Evolutionary conservation across 78 protist species (phyloP).

Genomic region (Planoprotostelium fungivorum): DNA sequence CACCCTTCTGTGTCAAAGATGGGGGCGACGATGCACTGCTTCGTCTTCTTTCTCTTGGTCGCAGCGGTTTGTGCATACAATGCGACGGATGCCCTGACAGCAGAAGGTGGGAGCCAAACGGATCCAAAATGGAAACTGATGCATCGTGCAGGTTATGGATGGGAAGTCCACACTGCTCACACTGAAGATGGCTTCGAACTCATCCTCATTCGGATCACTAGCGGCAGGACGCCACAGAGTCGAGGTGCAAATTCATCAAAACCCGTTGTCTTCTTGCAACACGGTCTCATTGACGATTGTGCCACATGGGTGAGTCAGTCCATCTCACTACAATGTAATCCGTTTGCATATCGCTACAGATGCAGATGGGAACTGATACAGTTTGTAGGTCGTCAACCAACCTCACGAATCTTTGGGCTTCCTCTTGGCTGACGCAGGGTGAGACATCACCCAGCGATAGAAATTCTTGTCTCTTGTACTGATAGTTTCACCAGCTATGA

Average conservation of each 20-base stretch:
- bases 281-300: background rate
- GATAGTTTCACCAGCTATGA: background rate
- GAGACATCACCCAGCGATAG: background rate
- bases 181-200: background rate
- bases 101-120: background rate
- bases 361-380: too few relatives aligned
- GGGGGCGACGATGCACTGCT: too few relatives aligned
- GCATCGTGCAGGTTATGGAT: background rate
- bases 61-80: too few relatives aligned
- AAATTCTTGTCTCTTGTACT: background rate
- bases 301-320: constrained; percentile 1
- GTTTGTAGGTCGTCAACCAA: background rate
- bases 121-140: background rate
- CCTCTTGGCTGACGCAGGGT: background rate
- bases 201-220: background rate
- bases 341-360: background rate
- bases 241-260: background rate
- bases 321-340: background rate
- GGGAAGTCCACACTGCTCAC: background rate
- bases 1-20: too few relatives aligned
- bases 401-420: background rate
- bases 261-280: background rate
- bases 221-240: background rate
- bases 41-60: too few relatives aligned
- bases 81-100: background rate